Base-by-base conservation (phyloP, 805 yeast genomes). In the Kodamaea kakaduensis region DNA sequence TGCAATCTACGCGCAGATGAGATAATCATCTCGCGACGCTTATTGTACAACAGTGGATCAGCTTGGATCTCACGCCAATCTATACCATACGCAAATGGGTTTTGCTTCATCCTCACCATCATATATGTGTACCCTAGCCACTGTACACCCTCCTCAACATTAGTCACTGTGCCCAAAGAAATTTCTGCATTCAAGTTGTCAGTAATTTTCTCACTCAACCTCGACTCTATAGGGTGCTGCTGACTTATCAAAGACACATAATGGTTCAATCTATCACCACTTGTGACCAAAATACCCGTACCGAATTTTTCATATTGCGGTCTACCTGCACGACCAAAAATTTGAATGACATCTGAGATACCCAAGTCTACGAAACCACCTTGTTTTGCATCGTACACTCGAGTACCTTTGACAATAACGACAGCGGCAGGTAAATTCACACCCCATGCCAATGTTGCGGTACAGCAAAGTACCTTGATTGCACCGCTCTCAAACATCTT, bases 381-480 rank as follows among this genome's bases (percentile, higher is more conserved):
- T 35, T 82, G 83, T 54, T 89, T 86, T 0, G 97, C 73, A 54
- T 93, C 95, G 54, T 93, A 93, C 0, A 93, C 88, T 52, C 90
- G 96, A 0, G 99, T 93, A 0, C 99, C 99, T 51, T 93, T 93
- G 20, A 93, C 79, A 43, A 93, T 85, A 14, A 93, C 99, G 25
- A 88, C 96, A 1, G 96, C 97, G 5, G 98, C 98, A 2, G 99
- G 98, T 40, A 93, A 67, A 54, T 93, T 93, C 13, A 93, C 97
- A 74, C 99, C 99, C 99, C 99, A 93, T 0, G 99, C 99, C 40
- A 93, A 73, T 0, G 99, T 93, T 0, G 98, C 95, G 2, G 99
- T 93, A 71, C 96, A 88, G 50, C 95, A 84, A 12, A 93, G 64
- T 0, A 93, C 97, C 41, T 81, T 84, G 43, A 93, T 82, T 0